Percentiles rank a stretch among this genome's conserved stretches.
Conservation (phyloP, 805 yeast species). For the Candida maesae region DNA sequence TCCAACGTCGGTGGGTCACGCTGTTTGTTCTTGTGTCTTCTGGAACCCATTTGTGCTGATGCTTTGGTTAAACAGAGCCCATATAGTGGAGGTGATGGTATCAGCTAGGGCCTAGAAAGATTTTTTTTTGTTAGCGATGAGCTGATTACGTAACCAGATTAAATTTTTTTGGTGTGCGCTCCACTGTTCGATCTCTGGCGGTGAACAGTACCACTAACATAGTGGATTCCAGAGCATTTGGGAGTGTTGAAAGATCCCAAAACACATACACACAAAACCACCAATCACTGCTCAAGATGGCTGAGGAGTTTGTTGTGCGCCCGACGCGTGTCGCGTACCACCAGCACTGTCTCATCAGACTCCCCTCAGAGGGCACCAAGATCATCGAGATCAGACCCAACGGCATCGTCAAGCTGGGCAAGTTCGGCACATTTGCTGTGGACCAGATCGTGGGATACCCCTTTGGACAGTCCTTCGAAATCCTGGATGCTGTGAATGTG, state of each 20-base stretch:
- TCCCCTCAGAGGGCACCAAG: slow-evolving; percentile 80
- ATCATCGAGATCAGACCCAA: slow-evolving; percentile 63
- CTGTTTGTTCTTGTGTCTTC: slow-evolving; percentile 90
- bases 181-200: too few species aligned
- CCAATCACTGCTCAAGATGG: too few species aligned
- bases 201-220: too few species aligned
- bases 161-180: not conserved
- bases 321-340: slow-evolving; percentile 22
- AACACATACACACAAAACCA: too few species aligned
- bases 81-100: too few species aligned
- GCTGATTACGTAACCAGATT: slow-evolving; percentile 2
- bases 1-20: slow-evolving; percentile 88
- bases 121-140: slow-evolving; percentile 5
- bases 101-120: not conserved
- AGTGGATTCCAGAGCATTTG: too few species aligned
- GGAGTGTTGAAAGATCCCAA: too few species aligned
- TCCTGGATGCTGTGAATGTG: slow-evolving; percentile 51
- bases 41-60: slow-evolving; percentile 60
- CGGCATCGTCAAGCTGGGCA: slow-evolving; percentile 71
- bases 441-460: slow-evolving; percentile 75
- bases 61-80: too few species aligned
- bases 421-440: slow-evolving; percentile 82
- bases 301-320: slow-evolving; percentile 6
- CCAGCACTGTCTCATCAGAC: slow-evolving; percentile 52
- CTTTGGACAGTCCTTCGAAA: slow-evolving; percentile 88